Percentiles rank a stretch among this genome's conserved stretches.
These are phyloP conservation scores for Massarina eburnea DNA, from an alignment of 2,329 filamentous ascomycete genomes.

Conservation along the genomic window DNA sequence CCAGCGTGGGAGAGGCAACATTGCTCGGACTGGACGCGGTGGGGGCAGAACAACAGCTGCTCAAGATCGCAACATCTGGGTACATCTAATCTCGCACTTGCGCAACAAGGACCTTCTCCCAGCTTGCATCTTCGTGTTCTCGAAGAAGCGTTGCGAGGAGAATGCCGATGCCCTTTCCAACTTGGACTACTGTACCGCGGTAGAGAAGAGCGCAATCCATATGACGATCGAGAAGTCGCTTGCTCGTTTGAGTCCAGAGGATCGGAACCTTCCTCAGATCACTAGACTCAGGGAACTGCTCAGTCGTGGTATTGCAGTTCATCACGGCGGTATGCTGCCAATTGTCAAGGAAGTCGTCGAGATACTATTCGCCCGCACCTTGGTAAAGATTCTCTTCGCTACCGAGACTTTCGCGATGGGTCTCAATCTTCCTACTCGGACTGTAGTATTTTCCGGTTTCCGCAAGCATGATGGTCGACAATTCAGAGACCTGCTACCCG, in stretches of 20 bases:
- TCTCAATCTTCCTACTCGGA: slow-evolving; percentile 90
- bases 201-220: slow-evolving; percentile 94
- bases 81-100: slow-evolving; percentile 88
- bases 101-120: slow-evolving; percentile 85
- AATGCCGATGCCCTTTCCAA: slow-evolving; percentile 95
- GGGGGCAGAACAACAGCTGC: slow-evolving; percentile 86
- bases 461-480: slow-evolving; percentile 92
- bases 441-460: slow-evolving; percentile 96
- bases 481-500: slow-evolving; percentile 87
- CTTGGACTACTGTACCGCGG: slow-evolving; percentile 88
- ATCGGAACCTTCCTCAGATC: slow-evolving; percentile 88
- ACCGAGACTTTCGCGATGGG: slow-evolving; percentile 99
- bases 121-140: slow-evolving; percentile 97
- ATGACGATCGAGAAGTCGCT: slow-evolving; percentile 97
- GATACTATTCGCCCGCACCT: slow-evolving; percentile 88
- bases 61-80: slow-evolving; percentile 96
- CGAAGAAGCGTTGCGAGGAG: slow-evolving; percentile 95
- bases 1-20: slow-evolving; percentile 72
- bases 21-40: slow-evolving; percentile 82
- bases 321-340: slow-evolving; percentile 89
- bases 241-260: slow-evolving; percentile 85
- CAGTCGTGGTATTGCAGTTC: slow-evolving; percentile 86
- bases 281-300: slow-evolving; percentile 82
- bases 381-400: slow-evolving; percentile 96
- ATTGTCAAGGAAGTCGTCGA: slow-evolving; percentile 99